phyloP scores from a whole-genome alignment of 192 early-diverging fungal genomes.

The Podochytrium sp. region DNA sequence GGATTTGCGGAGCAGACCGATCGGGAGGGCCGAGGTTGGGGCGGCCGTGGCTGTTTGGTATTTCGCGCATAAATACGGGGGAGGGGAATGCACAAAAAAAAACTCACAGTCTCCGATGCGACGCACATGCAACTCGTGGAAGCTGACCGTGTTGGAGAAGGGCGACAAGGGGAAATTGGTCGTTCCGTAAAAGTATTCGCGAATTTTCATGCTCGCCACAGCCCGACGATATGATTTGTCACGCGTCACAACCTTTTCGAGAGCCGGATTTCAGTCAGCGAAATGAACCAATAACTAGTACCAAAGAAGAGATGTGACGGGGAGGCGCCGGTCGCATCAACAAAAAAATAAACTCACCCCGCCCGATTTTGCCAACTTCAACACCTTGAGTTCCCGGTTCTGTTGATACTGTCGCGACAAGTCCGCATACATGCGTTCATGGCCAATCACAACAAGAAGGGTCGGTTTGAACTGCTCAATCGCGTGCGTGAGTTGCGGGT shows the following conservation, averaged over 20 bases:
- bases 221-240: conserved; percentile 73
- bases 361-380: conserved; percentile 92
- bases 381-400: conserved; percentile 56
- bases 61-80: too few species aligned
- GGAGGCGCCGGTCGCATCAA: neutral
- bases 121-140: conserved; percentile 76
- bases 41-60: conserved; percentile 72
- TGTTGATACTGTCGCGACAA: conserved; percentile 64
- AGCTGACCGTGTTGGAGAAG: conserved; percentile 80
- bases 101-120: conserved; percentile 72
- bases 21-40: conserved; percentile 88
- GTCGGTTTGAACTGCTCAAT: conserved; percentile 63
- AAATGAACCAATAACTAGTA: neutral
- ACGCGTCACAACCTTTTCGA: conserved; percentile 80
- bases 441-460: conserved; percentile 86
- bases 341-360: conserved; percentile 64
- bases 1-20: conserved; percentile 79
- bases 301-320: neutral
- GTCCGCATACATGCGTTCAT: conserved; percentile 91
- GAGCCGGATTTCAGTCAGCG: neutral
- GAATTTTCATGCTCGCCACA: conserved; percentile 72
- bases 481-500: conserved; percentile 74
- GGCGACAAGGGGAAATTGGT: conserved; percentile 75
- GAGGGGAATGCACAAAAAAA: conserved; percentile 9
- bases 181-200: conserved; percentile 96